Percentiles rank a stretch among this genome's conserved stretches.
Evolutionary conservation across 2,329 filamentous ascomycete species (phyloP).

Genomic region (Diaporthe sp.): DNA sequence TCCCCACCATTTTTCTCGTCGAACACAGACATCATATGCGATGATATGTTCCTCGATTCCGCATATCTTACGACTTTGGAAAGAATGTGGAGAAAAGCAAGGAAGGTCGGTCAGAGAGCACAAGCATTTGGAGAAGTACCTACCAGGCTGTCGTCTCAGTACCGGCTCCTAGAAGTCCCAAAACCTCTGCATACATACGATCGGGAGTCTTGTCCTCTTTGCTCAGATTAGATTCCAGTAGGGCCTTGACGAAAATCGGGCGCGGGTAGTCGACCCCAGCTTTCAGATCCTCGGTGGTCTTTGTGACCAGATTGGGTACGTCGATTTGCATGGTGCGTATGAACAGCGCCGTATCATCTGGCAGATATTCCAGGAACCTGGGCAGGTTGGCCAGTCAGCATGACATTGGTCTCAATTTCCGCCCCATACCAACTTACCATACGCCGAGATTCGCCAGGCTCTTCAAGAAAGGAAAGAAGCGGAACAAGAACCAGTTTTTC

Average conservation of each 20-base stretch:
- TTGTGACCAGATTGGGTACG: background rate
- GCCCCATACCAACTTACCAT: background rate
- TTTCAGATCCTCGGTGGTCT: conserved; percentile 14
- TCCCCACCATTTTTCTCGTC: no score
- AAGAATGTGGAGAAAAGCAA: background rate
- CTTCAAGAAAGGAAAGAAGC: conserved; percentile 24
- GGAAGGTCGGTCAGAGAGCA: background rate
- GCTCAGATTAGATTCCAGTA: background rate
- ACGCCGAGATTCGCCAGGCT: background rate
- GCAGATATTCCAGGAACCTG: conserved; percentile 26
- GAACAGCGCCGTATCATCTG: conserved; percentile 2
- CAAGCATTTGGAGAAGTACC: background rate
- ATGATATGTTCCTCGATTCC: background rate
- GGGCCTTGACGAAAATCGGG: conserved; percentile 3
- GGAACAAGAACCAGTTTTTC: conserved; percentile 8
- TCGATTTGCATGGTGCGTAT: conserved; percentile 22
- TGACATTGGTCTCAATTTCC: background rate
- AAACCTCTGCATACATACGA: background rate
- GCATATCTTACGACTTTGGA: background rate
- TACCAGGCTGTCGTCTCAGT: conserved; percentile 30
- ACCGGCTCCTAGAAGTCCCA: conserved; percentile 12
- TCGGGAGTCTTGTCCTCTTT: background rate
- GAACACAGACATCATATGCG: background rate
- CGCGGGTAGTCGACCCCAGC: conserved; percentile 5
- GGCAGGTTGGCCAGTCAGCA: background rate